Base-by-base conservation (phyloP, 495 filamentous ascomycete species). In the Pyronema domesticum region DNA sequence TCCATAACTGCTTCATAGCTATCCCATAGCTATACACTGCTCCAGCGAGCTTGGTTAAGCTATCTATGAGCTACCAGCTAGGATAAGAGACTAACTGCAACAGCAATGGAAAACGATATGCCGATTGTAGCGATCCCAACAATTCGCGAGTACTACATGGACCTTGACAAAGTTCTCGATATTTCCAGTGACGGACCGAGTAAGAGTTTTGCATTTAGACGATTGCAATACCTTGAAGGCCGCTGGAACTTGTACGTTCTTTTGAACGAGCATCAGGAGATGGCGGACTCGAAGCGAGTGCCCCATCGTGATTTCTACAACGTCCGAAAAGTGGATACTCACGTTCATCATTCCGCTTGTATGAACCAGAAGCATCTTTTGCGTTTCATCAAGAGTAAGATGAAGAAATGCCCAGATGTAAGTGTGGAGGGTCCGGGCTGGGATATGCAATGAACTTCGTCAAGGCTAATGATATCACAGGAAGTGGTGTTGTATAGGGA, bases 361-460 rank as follows among this genome's bases (percentile, higher is more conserved):
- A 98, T 98, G 91, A 98, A 96, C 67, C 91, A 96, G 71, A 98
- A 98, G 65, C 91, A 98, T 74, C 72, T 98, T 42, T 74, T 98
- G 56, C 84, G 91, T 39, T 98, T 96, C 68, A 98, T 98, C 70
- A 98, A 98, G 68, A 94, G 86, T 71, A 96, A 95, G 69, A 94
- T 98, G 84, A 94, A 95, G 74, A 96, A 93, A 65, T 89, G 74
- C 5, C 88, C 86, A 3, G 83, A 95, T 65, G 63, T 65, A 37
- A 37, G 57, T 47, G 35, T 23, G 40, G 37, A 19, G 23, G 23
- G 5, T 30, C 5, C 17, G 13, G 37, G n/a, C 39, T 15, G 15
- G 10, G 52, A 15, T 54, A 13, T 54, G 39, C 1, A 2, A 13
- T 15, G 19, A 48, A n/a, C 6, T 23, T 56, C 37, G 35, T 10